Evolutionary conservation across 805 yeast species (phyloP).

Genomic region (Starmerella stigmatis): DNA sequence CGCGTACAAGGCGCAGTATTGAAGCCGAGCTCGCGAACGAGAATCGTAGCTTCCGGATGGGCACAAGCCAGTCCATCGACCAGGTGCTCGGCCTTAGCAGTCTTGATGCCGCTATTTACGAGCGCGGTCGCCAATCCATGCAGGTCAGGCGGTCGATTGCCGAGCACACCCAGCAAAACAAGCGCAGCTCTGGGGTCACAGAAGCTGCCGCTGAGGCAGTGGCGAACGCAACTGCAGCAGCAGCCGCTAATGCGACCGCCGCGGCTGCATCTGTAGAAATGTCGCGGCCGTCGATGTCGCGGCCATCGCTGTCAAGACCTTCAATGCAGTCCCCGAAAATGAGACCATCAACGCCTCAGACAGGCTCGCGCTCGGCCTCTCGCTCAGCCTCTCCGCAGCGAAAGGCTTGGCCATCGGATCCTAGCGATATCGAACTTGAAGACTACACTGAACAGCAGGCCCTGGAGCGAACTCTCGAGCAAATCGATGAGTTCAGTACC

Average conservation of each 20-base stretch:
- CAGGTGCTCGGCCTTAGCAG: slow-evolving; percentile 18
- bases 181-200: neutral
- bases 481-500: slow-evolving; percentile 86
- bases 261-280: neutral
- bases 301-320: no score
- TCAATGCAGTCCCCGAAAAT: neutral
- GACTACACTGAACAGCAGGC: slow-evolving; percentile 64
- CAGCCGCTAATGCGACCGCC: slow-evolving; percentile 3
- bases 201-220: neutral
- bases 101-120: slow-evolving; percentile 21
- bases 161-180: neutral
- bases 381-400: slow-evolving; percentile 2
- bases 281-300: no score
- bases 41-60: slow-evolving; percentile 8
- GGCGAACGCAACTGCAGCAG: neutral
- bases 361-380: neutral
- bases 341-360: neutral
- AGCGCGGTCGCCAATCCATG: slow-evolving; percentile 22
- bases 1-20: slow-evolving; percentile 53
- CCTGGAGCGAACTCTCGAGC: slow-evolving; percentile 74
- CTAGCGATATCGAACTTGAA: neutral
- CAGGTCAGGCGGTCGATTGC: slow-evolving; percentile 9
- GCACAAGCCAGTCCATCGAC: slow-evolving; percentile 16
- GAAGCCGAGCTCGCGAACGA: slow-evolving; percentile 46
- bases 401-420: neutral